Percentiles rank a stretch among this genome's conserved stretches.
phyloP scores from a whole-genome alignment of 306 rosid genomes.

The Fagus sylvatica region DNA sequence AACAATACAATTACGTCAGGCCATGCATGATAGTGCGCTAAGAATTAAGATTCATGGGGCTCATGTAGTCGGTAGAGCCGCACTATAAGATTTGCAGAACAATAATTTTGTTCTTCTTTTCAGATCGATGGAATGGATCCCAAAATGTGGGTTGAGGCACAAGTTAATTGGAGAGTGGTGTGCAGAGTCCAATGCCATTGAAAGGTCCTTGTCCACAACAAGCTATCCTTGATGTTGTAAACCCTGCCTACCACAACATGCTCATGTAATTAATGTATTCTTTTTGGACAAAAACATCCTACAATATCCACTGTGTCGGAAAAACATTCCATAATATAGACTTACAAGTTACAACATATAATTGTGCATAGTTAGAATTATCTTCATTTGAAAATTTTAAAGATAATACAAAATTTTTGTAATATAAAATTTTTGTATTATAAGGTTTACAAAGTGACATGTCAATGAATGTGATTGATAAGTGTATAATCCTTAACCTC shows the following conservation, averaged over 20 bases:
- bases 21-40: conserved; percentile 41
- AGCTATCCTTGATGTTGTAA: conserved; percentile 55
- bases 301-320: background rate
- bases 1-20: conserved; percentile 11
- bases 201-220: conserved; percentile 91
- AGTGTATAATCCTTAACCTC: too few species aligned
- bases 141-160: conserved; percentile 70
- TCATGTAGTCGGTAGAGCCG: conserved; percentile 55
- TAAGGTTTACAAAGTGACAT: too few species aligned
- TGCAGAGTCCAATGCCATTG: conserved; percentile 75
- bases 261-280: background rate
- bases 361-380: too few species aligned
- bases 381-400: too few species aligned
- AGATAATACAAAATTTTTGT: too few species aligned
- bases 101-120: conserved; percentile 54
- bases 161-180: conserved; percentile 48
- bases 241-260: conserved; percentile 41
- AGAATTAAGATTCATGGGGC: conserved; percentile 62
- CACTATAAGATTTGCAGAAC: conserved; percentile 46
- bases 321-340: too few species aligned
- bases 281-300: background rate
- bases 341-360: too few species aligned
- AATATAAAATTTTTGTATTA: too few species aligned
- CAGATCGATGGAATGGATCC: conserved; percentile 81
- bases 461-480: too few species aligned